Base-by-base conservation (phyloP, 805 yeast genomes). In the Spathaspora arborariae region DNA sequence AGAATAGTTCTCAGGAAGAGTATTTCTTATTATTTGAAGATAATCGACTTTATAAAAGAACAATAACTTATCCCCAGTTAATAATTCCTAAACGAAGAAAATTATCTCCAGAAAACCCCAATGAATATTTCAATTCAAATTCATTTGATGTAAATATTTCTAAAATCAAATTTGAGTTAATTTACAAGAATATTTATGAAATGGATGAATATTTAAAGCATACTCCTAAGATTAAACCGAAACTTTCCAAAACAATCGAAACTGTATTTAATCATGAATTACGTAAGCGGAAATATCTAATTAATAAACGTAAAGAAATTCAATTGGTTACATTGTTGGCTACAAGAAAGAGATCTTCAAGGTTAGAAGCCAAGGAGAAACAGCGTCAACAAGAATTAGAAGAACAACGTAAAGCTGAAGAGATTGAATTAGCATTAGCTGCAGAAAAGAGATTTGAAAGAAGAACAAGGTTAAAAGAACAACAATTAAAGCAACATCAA, bases 341-440 rank as follows among this genome's bases (percentile, higher is more conserved):
- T 3, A 79, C 85, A 47, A 74, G 94, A 56, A 86, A 87, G 56
- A 74, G 88, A 53, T 85, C 92, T 0, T 80, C 89, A 1, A 75
- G 94, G 63, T 63, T 87, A 39, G 87, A 84, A 53, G 85, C 85
- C 16, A 81, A 79, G 56, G 82, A 79, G 51, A 67, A 64, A 49
- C 74, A 67, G 43, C 70, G 61, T 46, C 67, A 59, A 40, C 85
- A 81, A 50, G 88, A 85, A 51, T 79, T 76, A 18, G 72, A 72
- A 44, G 67, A 67, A 42, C 60, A 67, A 24, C 73, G 70, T 47
- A 72, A 72, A 41, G 70, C 76, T 47, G 79, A 72, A 41, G 75
- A 75, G 46, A 68, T 71, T 39, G 67, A 74, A 35, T 67, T 74
- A 42, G 62, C 64, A 42, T 68, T 72, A 35, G 78, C 80, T 20